phyloP scores from a whole-genome alignment of 2,329 filamentous ascomycete genomes.

The Juglanconis juglandina region DNA sequence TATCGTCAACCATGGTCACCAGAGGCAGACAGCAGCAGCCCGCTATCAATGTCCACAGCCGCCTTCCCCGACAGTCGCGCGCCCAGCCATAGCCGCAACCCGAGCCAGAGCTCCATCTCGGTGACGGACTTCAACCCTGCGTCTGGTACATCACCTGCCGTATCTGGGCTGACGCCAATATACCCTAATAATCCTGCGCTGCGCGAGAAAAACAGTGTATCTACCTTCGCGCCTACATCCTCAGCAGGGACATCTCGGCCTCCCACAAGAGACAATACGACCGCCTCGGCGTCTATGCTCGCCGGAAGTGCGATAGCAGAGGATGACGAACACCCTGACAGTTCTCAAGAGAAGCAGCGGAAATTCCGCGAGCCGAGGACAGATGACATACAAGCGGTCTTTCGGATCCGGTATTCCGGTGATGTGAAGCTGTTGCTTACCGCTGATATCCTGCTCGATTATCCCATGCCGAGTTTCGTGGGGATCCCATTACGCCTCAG shows the following conservation, averaged over 20 bases:
- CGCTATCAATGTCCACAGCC: conserved; percentile 21
- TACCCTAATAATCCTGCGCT: conserved; percentile 30
- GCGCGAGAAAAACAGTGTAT: conserved; percentile 60
- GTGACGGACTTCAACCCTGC: conserved; percentile 36
- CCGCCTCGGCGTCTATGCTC: conserved; percentile 23
- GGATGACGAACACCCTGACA: conserved; percentile 31
- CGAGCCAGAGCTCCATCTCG: conserved; percentile 45
- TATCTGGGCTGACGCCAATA: conserved; percentile 5
- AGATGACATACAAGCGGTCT: conserved; percentile 89
- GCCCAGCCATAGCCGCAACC: conserved; percentile 39
- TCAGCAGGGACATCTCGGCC: conserved; percentile 51
- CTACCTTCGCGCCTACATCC: conserved; percentile 55
- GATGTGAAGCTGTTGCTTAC: conserved; percentile 86
- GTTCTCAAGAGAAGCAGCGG: conserved; percentile 20
- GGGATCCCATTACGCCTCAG: conserved; percentile 91
- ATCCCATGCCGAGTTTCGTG: conserved; percentile 97
- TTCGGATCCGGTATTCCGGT: conserved; percentile 84
- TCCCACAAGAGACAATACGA: conserved; percentile 50
- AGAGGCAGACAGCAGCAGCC: conserved; percentile 26
- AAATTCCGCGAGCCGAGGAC: conserved; percentile 68
- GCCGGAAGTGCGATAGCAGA: conserved; percentile 37
- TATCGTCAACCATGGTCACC: conserved; percentile 41
- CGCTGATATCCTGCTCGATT: conserved; percentile 92
- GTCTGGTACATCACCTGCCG: conserved; percentile 14
- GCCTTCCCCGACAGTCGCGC: conserved; percentile 18